A percentile compares a stretch with the other conserved stretches of the same genome.
Conservation (phyloP, 2,329 filamentous ascomycete species). For the Amauroascus verrucosus region DNA sequence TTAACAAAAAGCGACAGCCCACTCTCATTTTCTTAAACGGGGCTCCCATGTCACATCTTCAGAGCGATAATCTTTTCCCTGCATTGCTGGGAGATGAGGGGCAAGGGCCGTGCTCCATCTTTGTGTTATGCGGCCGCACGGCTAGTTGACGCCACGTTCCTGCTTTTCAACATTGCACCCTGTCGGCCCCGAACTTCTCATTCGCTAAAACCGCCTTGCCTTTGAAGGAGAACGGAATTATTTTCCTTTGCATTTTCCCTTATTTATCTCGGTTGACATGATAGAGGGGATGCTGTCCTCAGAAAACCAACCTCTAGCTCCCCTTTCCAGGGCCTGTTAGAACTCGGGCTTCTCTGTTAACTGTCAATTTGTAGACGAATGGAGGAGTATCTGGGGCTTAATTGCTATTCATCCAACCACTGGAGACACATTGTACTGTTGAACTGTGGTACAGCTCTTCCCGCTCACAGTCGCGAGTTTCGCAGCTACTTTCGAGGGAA, state of each 20-base stretch:
- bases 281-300: too few species aligned
- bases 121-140: background rate
- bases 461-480: background rate
- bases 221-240: background rate
- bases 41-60: background rate
- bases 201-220: background rate
- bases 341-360: too few species aligned
- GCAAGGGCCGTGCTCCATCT: background rate
- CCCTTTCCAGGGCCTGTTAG: too few species aligned
- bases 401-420: too few species aligned
- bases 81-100: background rate
- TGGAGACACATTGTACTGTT: background rate
- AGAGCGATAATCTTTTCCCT: background rate
- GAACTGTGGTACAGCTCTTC: background rate
- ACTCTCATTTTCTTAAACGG: too few species aligned
- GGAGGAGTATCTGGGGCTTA: too few species aligned
- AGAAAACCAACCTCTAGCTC: too few species aligned
- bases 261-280: background rate
- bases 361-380: too few species aligned
- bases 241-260: background rate
- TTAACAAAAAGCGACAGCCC: background rate
- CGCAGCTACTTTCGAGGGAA: background rate
- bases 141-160: slow-evolving; percentile 9
- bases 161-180: background rate
- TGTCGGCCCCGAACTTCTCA: background rate